phyloP scores from a whole-genome alignment of 2,329 filamentous ascomycete species.

The Botrytis fragariae region DNA sequence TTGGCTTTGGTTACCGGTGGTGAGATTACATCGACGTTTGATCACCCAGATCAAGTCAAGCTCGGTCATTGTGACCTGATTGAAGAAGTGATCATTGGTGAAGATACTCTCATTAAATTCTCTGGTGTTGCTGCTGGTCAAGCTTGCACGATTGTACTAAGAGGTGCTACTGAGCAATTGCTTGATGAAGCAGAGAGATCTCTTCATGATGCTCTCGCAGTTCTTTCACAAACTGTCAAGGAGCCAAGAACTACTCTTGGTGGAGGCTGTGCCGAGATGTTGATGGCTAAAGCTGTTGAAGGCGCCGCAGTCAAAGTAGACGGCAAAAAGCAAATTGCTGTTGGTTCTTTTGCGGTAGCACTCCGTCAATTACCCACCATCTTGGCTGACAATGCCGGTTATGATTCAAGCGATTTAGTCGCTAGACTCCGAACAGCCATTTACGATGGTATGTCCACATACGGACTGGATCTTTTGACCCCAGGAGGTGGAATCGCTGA shows the following conservation, averaged over 20 bases:
- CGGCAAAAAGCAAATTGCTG: slow-evolving; percentile 94
- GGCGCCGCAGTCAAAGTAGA: slow-evolving; percentile 89
- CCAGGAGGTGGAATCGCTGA: slow-evolving; percentile 91
- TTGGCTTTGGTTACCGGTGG: slow-evolving; percentile 93
- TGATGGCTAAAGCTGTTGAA: slow-evolving; percentile 98
- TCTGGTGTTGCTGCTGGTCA: slow-evolving; percentile 91
- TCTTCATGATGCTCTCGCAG: slow-evolving; percentile 91
- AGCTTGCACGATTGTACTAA: slow-evolving; percentile 94
- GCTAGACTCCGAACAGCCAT: slow-evolving; percentile 88
- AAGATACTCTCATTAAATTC: slow-evolving; percentile 96
- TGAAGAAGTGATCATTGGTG: slow-evolving; percentile 96
- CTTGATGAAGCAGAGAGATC: slow-evolving; percentile 96
- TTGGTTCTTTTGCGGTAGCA: slow-evolving; percentile 83
- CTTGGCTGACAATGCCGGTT: slow-evolving; percentile 92
- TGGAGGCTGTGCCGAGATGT: slow-evolving; percentile 95
- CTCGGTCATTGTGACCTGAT: slow-evolving; percentile 93
- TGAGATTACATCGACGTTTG: slow-evolving; percentile 96
- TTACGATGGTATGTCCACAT: slow-evolving; percentile 90
- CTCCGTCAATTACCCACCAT: slow-evolving; percentile 94
- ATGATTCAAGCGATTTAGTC: slow-evolving; percentile 93
- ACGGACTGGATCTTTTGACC: slow-evolving; percentile 82
- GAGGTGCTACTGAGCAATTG: slow-evolving; percentile 93
- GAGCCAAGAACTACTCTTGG: slow-evolving; percentile 93
- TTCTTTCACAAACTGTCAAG: slow-evolving; percentile 93
- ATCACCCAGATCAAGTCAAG: slow-evolving; percentile 96